Conservation (phyloP, 768 basidiomycete species). For the Pisolithus tinctorius region DNA sequence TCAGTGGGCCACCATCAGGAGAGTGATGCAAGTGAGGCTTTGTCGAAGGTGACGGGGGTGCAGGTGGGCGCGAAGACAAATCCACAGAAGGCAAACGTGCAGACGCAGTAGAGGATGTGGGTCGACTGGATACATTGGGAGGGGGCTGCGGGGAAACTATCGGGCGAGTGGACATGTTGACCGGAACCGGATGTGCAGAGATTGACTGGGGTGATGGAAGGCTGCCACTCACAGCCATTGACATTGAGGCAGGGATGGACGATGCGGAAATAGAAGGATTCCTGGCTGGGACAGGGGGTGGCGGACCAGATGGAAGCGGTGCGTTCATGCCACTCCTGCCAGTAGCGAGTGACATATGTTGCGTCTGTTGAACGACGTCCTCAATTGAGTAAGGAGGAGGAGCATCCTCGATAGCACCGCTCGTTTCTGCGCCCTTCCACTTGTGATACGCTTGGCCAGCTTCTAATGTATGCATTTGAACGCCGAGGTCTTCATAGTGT, state of each 20-base stretch:
- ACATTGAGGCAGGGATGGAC: neutral
- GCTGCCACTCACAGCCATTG: neutral
- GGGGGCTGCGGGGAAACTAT: neutral
- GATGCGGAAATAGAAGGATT: constrained; percentile 2
- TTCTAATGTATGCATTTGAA: constrained; percentile 18
- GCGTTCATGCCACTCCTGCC: neutral
- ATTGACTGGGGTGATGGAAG: neutral
- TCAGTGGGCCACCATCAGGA: neutral
- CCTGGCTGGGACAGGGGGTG: constrained; percentile 7
- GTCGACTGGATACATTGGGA: neutral
- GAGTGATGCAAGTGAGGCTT: neutral
- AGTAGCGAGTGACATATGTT: neutral
- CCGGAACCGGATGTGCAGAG: neutral
- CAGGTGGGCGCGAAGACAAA: constrained; percentile 9
- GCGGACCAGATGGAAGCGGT: constrained; percentile 4
- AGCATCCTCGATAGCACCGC: constrained; percentile 37
- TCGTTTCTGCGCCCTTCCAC: constrained; percentile 28
- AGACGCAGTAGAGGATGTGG: neutral
- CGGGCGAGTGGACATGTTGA: neutral
- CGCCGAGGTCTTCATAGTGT: constrained; percentile 35
- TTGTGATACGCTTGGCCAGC: constrained; percentile 33
- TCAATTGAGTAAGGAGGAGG: constrained; percentile 67
- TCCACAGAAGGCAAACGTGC: constrained; percentile 7
- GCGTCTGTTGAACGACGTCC: constrained; percentile 12
- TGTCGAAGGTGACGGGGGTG: neutral